These are phyloP conservation scores for Sambucus nigra DNA, from an alignment of 129 eudicot species.

Conservation along the genomic window DNA sequence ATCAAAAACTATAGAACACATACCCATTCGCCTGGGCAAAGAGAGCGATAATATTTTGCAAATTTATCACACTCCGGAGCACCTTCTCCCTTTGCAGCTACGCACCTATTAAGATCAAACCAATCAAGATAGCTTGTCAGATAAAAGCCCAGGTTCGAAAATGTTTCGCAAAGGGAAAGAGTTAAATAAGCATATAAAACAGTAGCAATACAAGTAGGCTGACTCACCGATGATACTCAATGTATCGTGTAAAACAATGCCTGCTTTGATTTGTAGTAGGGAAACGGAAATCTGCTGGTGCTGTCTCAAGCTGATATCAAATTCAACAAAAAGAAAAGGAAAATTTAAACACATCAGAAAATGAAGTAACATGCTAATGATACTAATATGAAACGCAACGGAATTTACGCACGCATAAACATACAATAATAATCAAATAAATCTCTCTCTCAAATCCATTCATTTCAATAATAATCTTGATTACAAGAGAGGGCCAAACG, in stretches of 20 bases:
- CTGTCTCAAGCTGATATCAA: conserved; percentile 73
- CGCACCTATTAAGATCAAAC: conserved; percentile 43
- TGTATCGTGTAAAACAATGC: conserved; percentile 91
- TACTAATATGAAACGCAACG: no score
- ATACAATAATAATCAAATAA: no score
- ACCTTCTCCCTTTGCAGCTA: conserved; percentile 92
- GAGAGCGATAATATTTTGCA: conserved; percentile 88
- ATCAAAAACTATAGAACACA: conserved; percentile 9
- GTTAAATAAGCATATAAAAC: background rate
- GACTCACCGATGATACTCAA: conserved; percentile 84
- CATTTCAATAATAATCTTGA: no score
- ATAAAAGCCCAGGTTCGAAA: background rate
- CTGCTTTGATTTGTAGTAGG: conserved; percentile 94
- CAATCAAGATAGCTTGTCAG: background rate
- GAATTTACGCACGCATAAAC: no score
- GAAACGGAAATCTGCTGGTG: conserved; percentile 95
- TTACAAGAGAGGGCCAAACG: no score
- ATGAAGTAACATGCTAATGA: background rate
- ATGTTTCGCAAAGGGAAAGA: background rate
- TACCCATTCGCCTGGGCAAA: conserved; percentile 99
- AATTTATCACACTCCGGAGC: conserved; percentile 93
- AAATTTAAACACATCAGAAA: background rate
- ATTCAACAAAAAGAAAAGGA: background rate
- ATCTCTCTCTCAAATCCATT: no score
- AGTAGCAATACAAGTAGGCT: background rate